Evolutionary conservation across 2,329 filamentous ascomycete genomes (phyloP).

Genomic region (Colletotrichum magnum): DNA sequence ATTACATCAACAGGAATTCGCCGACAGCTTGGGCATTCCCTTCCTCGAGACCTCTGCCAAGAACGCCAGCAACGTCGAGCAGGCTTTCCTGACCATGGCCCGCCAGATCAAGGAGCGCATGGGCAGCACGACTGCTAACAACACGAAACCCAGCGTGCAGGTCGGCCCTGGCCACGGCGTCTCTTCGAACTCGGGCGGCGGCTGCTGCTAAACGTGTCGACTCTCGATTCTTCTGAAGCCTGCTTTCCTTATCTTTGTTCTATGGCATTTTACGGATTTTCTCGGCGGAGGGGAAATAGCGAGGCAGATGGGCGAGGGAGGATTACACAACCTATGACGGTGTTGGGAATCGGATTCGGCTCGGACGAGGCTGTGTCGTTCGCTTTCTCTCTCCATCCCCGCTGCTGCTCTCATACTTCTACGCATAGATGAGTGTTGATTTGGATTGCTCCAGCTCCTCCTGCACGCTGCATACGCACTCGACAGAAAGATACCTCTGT

Average conservation of each 20-base stretch:
- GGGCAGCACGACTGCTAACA: constrained; percentile 94
- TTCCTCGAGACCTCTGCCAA: constrained; percentile 99
- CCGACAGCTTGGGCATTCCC: constrained; percentile 97
- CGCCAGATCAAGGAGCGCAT: constrained; percentile 99
- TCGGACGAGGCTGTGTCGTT: constrained; percentile 39
- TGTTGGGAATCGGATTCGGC: constrained; percentile 39
- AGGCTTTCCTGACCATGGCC: constrained; percentile 99
- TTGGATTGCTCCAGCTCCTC: constrained; percentile 35
- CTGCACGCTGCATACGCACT: constrained; percentile 35
- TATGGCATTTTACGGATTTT: constrained; percentile 41
- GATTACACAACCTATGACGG: constrained; percentile 30
- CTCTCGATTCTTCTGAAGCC: constrained; percentile 22
- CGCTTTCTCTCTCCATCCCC: constrained; percentile 35
- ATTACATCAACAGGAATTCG: constrained; percentile 81
- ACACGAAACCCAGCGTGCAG: constrained; percentile 98
- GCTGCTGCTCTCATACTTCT: constrained; percentile 41
- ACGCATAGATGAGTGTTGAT: constrained; percentile 42
- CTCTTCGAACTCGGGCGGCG: constrained; percentile 85
- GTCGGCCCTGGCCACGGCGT: constrained; percentile 96
- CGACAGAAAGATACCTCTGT: constrained; percentile 39
- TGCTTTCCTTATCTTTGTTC: constrained; percentile 39
- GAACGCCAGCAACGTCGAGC: constrained; percentile 99
- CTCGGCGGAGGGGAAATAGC: constrained; percentile 37
- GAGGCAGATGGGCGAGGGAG: constrained; percentile 32
- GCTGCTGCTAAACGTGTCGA: constrained; percentile 82